Conservation (phyloP, 2,329 filamentous ascomycete species). For the Aspergillus hiratsukae region DNA sequence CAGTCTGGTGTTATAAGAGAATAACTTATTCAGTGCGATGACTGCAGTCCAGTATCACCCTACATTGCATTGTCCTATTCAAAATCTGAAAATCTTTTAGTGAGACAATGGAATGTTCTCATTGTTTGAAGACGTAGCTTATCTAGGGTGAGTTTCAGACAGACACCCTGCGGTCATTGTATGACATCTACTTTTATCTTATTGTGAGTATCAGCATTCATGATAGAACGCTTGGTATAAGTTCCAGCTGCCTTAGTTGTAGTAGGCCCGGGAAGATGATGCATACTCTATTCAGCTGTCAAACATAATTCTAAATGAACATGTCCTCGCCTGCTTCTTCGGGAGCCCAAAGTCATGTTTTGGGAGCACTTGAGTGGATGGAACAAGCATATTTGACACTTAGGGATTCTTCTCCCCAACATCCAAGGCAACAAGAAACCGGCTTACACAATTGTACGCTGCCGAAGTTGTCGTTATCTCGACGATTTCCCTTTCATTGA, state of each 20-base stretch:
- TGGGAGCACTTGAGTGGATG: neutral
- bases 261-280: neutral
- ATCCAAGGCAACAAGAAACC: constrained; percentile 77
- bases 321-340: neutral
- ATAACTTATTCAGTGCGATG: neutral
- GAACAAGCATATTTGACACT: neutral
- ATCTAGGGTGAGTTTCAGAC: neutral
- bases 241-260: neutral
- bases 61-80: neutral
- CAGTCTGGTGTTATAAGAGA: neutral
- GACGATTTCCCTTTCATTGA: constrained; percentile 68
- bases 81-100: neutral
- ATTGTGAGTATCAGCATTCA: neutral
- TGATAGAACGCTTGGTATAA: neutral
- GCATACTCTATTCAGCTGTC: neutral
- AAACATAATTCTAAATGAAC: neutral
- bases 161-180: neutral
- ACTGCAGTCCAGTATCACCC: neutral
- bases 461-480: constrained; percentile 77
- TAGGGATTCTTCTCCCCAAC: constrained; percentile 44
- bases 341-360: neutral
- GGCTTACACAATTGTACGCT: constrained; percentile 79
- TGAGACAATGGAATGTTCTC: neutral
- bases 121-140: neutral
- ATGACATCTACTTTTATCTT: neutral